Conservation (phyloP, 164 flowering plant genomes). For the Vitis rupestris region DNA sequence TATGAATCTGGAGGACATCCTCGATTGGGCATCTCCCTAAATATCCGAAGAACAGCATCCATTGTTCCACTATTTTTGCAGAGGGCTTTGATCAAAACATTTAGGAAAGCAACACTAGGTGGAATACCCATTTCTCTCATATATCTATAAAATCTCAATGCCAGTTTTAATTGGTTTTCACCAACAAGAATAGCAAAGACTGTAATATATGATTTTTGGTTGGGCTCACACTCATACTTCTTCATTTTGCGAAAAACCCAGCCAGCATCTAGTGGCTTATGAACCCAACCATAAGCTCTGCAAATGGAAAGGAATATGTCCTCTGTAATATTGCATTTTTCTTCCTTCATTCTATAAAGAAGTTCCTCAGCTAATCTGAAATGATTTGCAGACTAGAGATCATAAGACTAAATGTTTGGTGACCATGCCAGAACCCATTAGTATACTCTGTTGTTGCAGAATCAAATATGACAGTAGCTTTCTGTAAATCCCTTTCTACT, state of each 20-base stretch:
- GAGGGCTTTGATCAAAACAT: conserved; percentile 80
- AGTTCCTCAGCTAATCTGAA: conserved; percentile 66
- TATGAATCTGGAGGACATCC: conserved; percentile 79
- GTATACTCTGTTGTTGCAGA: conserved; percentile 78
- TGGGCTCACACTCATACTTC: conserved; percentile 54
- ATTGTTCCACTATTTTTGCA: conserved; percentile 64
- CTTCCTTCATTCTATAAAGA: conserved; percentile 68
- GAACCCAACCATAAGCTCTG: conserved; percentile 77
- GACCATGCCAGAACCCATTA: conserved; percentile 78
- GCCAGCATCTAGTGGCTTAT: conserved; percentile 73
- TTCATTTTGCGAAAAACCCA: conserved; percentile 68
- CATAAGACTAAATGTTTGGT: conserved; percentile 58
- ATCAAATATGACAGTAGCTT: conserved; percentile 65
- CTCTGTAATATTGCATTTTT: conserved; percentile 54
- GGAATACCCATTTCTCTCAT: conserved; percentile 72
- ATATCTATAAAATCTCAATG: conserved; percentile 57
- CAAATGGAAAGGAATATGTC: conserved; percentile 65
- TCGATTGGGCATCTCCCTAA: conserved; percentile 64
- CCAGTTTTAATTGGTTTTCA: conserved; percentile 69
- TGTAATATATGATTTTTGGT: conserved; percentile 57
- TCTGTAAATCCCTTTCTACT: conserved; percentile 60
- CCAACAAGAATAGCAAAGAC: conserved; percentile 66
- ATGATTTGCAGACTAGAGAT: conserved; percentile 65
- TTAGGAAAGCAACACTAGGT: conserved; percentile 53
- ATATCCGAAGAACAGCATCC: conserved; percentile 57